These are phyloP conservation scores for Neonectria ditissima DNA, from an alignment of 2,329 filamentous ascomycete species.

Conservation along the genomic window DNA sequence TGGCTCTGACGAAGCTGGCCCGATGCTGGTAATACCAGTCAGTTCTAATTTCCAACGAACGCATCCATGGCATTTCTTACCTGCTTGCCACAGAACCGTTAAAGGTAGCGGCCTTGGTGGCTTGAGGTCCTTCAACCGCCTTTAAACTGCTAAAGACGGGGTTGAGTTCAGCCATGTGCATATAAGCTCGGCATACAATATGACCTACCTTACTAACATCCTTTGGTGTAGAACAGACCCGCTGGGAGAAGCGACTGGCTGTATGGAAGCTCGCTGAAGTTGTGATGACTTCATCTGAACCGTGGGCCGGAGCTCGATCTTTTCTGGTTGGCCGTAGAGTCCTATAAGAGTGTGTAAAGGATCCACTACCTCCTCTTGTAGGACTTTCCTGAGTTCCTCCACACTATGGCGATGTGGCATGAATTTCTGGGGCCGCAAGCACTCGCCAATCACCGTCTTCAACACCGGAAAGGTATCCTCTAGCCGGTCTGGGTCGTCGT, in stretches of 20 bases:
- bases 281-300: constrained; percentile 10
- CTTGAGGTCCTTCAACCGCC: background rate
- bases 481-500: background rate
- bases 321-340: constrained; percentile 18
- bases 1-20: constrained; percentile 5
- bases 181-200: too few species aligned
- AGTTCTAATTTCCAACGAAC: background rate
- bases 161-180: too few species aligned
- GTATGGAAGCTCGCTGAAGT: too few species aligned
- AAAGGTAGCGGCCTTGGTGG: background rate
- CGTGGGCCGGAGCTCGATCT: constrained; percentile 16
- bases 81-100: constrained; percentile 17
- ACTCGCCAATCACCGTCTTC: constrained; percentile 20
- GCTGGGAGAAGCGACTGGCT: too few species aligned
- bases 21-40: constrained; percentile 11
- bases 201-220: too few species aligned
- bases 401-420: constrained; percentile 23
- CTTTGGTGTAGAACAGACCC: too few species aligned
- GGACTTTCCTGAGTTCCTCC: constrained; percentile 19
- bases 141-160: too few species aligned
- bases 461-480: constrained; percentile 3
- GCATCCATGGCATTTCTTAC: background rate
- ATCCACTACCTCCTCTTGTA: constrained; percentile 22
- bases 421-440: constrained; percentile 16
- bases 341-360: constrained; percentile 14